phyloP scores from a whole-genome alignment of 2,329 filamentous ascomycete species.

The Colletotrichum tamarilloi region DNA sequence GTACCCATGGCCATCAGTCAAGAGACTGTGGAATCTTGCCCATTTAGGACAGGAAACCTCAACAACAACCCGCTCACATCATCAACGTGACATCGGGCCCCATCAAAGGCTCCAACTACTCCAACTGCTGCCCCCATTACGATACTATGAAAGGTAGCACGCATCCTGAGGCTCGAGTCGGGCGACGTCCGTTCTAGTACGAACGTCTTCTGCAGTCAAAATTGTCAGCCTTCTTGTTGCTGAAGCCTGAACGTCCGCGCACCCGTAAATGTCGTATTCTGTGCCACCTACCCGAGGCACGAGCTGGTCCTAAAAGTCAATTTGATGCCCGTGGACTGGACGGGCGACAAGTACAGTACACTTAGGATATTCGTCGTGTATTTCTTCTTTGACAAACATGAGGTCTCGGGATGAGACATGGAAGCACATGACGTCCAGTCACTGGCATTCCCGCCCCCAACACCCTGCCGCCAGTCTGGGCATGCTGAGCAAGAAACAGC shows the following conservation, averaged over 20 bases:
- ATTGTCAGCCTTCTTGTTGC: constrained; percentile 4
- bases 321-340: neutral
- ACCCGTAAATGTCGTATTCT: constrained; percentile 7
- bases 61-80: constrained; percentile 13
- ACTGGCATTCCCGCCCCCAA: constrained; percentile 2
- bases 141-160: constrained; percentile 16
- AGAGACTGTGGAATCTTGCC: neutral
- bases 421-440: constrained; percentile 19
- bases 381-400: constrained; percentile 25
- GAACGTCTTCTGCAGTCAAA: neutral
- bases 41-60: neutral
- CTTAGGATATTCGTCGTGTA: neutral
- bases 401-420: constrained; percentile 27
- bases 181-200: constrained; percentile 11
- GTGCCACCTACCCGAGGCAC: neutral
- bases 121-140: constrained; percentile 3
- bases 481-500: neutral
- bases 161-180: constrained; percentile 23
- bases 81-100: constrained; percentile 18
- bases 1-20: neutral
- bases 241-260: constrained; percentile 8
- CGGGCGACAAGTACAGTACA: neutral
- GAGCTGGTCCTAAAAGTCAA: neutral
- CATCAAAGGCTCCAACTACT: neutral
- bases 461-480: constrained; percentile 6